Percentiles rank a stretch among this genome's conserved stretches.
phyloP scores from a whole-genome alignment of 2,329 filamentous ascomycete species.

The Fusarium marasasianum region DNA sequence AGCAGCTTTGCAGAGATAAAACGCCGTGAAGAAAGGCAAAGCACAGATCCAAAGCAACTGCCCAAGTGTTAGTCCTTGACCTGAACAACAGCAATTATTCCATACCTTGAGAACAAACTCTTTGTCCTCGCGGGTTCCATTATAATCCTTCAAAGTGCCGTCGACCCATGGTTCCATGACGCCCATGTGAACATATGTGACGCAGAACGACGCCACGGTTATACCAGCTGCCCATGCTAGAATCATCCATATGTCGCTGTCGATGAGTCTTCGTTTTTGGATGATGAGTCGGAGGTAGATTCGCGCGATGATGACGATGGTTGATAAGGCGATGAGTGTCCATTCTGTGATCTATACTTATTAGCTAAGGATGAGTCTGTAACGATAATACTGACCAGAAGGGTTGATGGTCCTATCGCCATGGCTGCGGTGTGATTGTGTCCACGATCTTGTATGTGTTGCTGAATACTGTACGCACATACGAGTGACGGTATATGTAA shows the following conservation, averaged over 20 bases:
- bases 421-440: not conserved
- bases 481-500: not conserved
- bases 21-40: constrained; percentile 21
- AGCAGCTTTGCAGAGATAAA: constrained; percentile 29
- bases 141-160: not conserved
- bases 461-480: not conserved
- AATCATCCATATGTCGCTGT: constrained; percentile 23
- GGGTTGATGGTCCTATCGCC: constrained; percentile 3
- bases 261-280: constrained; percentile 13
- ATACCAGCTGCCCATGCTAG: constrained; percentile 11
- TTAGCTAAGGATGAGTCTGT: too few species aligned
- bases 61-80: not conserved
- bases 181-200: constrained; percentile 1
- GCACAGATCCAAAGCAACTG: constrained; percentile 21
- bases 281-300: constrained; percentile 25
- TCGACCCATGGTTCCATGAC: constrained; percentile 6
- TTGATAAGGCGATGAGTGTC: constrained; percentile 18
- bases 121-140: not conserved
- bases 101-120: not conserved
- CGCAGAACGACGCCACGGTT: not conserved
- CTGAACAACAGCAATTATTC: rapidly evolving
- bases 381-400: not conserved
- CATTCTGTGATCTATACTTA: constrained; percentile 9
- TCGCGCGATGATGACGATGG: constrained; percentile 17
- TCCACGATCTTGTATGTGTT: not conserved